Percentiles rank a stretch among this genome's conserved stretches.
Conservation (phyloP, 495 filamentous ascomycete genomes). For the Melanomma pulvis-pyrius region DNA sequence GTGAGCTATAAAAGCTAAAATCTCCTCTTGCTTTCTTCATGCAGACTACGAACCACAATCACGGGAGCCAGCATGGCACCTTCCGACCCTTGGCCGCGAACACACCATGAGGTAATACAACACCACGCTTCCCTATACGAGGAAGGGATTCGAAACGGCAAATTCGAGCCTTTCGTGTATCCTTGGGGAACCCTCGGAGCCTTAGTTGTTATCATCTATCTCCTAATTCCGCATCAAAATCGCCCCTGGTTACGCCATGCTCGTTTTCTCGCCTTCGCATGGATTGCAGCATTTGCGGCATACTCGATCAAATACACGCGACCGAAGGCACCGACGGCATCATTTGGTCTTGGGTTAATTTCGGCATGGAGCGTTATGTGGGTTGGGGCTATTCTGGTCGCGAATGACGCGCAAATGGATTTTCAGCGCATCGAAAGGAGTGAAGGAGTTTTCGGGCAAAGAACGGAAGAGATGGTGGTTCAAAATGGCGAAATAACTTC, state of each 20-base stretch:
- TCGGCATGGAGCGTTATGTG: constrained; percentile 69
- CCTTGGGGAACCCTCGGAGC: constrained; percentile 57
- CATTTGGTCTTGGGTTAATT: constrained; percentile 70
- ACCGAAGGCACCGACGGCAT: constrained; percentile 60
- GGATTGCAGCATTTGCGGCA: constrained; percentile 53
- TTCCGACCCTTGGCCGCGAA: constrained; percentile 19
- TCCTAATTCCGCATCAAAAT: constrained; percentile 60
- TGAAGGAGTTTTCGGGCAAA: constrained; percentile 24
- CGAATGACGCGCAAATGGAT: constrained; percentile 65
- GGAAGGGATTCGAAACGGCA: constrained; percentile 44
- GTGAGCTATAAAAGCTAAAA: neutral
- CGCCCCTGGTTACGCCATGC: constrained; percentile 52
- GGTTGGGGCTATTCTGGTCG: constrained; percentile 63
- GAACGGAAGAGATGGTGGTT: constrained; percentile 41
- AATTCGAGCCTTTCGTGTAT: constrained; percentile 57
- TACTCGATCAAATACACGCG: constrained; percentile 50
- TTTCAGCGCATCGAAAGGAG: constrained; percentile 65
- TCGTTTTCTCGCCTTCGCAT: constrained; percentile 59
- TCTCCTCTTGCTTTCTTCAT: neutral
- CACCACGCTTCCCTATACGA: constrained; percentile 36
- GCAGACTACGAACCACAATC: neutral
- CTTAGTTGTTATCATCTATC: constrained; percentile 57
- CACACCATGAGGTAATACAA: constrained; percentile 29
- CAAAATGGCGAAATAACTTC: constrained; percentile 30
- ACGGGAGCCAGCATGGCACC: constrained; percentile 6